Evolutionary conservation across 139 green algal species (phyloP).

Genomic region (Chlorella sorokiniana): DNA sequence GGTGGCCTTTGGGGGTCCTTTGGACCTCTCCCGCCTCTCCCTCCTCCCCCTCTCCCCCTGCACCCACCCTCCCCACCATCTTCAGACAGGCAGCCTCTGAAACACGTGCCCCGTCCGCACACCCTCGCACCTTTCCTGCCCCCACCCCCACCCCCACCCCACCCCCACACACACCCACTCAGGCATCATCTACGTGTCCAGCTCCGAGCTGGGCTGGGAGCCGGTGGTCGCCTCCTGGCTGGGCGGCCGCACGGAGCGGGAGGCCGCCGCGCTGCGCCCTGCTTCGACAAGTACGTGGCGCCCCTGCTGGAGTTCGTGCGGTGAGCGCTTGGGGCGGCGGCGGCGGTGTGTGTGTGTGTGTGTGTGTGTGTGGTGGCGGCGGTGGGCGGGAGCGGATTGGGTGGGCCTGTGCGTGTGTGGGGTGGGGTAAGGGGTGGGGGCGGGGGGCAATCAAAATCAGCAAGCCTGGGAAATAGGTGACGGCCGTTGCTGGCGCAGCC

Average conservation of each 20-base stretch:
- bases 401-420: too few species aligned
- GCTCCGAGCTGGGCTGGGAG: conserved; percentile 89
- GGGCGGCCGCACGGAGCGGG: conserved; percentile 45
- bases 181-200: conserved; percentile 95
- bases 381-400: not conserved
- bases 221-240: conserved; percentile 87
- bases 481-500: too few species aligned
- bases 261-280: conserved; percentile 65
- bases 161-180: conserved; percentile 57
- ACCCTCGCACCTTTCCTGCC: too few species aligned
- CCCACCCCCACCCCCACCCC: not conserved
- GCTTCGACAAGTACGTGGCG: conserved; percentile 87
- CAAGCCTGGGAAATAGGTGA: too few species aligned
- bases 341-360: not conserved
- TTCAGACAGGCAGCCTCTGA: too few species aligned
- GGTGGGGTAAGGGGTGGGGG: too few species aligned
- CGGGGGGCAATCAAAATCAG: too few species aligned
- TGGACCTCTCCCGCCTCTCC: too few species aligned
- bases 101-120: too few species aligned
- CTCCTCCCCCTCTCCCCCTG: too few species aligned
- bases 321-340: not conserved
- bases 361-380: not conserved
- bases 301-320: conserved; percentile 76
- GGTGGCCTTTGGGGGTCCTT: not conserved
- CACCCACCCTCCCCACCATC: too few species aligned